Conservation (phyloP, 495 filamentous ascomycete genomes). For the Aspergillus wentii region DNA sequence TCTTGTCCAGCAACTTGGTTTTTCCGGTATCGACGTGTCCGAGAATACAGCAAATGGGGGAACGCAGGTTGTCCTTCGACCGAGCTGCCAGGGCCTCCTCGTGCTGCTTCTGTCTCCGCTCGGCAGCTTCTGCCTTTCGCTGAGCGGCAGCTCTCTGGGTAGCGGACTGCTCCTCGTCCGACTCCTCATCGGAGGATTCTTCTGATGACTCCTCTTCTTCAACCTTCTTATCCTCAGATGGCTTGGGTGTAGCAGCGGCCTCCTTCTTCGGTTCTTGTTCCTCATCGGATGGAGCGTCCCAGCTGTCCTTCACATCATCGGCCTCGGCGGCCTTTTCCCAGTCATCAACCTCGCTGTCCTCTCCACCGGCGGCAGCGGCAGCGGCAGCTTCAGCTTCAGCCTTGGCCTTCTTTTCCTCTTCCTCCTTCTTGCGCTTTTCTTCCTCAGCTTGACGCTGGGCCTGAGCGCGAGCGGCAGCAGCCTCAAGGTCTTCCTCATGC, state of each 20-base stretch:
- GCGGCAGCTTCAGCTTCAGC: conserved; percentile 51
- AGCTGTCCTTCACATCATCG: conserved; percentile 84
- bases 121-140: conserved; percentile 85
- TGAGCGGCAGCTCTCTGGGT: conserved; percentile 62
- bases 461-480: conserved; percentile 56
- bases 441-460: conserved; percentile 62
- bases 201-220: conserved; percentile 52
- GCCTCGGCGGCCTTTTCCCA: conserved; percentile 85
- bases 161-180: conserved; percentile 69
- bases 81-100: conserved; percentile 88
- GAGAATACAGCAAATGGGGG: conserved; percentile 98
- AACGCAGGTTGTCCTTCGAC: conserved; percentile 90
- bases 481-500: conserved; percentile 67
- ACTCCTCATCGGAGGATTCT: conserved; percentile 57
- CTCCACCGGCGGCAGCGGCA: conserved; percentile 52
- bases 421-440: conserved; percentile 58
- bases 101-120: conserved; percentile 79
- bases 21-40: conserved; percentile 99
- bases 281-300: conserved; percentile 84
- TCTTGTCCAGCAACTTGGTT: conserved; percentile 97
- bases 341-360: conserved; percentile 66
- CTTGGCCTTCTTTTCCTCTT: conserved; percentile 61
- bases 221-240: conserved; percentile 16
- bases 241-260: conserved; percentile 15
- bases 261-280: conserved; percentile 48